Percentiles rank a stretch among this genome's conserved stretches.
These are phyloP conservation scores for Grifola frondosa DNA, from an alignment of 1,284 basidiomycete species.

Conservation along the genomic window DNA sequence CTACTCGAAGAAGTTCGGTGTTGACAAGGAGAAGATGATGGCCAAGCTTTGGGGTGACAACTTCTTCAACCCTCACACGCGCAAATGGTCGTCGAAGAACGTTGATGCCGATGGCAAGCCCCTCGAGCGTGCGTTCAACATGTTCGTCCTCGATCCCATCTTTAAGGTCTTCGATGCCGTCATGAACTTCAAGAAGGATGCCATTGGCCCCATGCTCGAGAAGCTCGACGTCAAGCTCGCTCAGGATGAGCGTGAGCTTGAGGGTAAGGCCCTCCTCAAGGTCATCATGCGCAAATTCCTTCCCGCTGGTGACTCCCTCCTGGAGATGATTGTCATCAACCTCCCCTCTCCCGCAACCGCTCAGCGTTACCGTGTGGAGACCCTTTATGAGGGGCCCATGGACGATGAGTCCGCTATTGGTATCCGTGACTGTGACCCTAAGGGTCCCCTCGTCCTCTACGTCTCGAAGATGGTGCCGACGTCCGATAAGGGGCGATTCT, in stretches of 20 bases:
- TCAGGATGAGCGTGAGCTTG: conserved; percentile 90
- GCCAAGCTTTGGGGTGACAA: conserved; percentile 99
- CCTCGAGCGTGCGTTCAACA: conserved; percentile 92
- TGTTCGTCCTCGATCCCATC: conserved; percentile 99
- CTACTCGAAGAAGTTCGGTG: conserved; percentile 99
- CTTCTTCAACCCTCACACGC: conserved; percentile 97
- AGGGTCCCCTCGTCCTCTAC: conserved; percentile 96
- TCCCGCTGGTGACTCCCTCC: conserved; percentile 95
- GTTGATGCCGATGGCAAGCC: conserved; percentile 82
- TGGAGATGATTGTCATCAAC: conserved; percentile 99
- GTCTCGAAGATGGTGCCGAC: conserved; percentile 99
- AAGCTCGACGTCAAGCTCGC: conserved; percentile 96
- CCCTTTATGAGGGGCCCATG: conserved; percentile 99
- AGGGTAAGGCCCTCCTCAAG: conserved; percentile 97
- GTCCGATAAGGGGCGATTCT: conserved; percentile 99
- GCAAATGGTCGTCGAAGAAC: conserved; percentile 92
- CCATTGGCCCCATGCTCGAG: conserved; percentile 83
- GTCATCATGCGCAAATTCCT: conserved; percentile 99
- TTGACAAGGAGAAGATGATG: conserved; percentile 99
- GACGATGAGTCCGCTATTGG: conserved; percentile 99
- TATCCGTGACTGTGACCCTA: conserved; percentile 98
- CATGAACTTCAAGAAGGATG: conserved; percentile 99
- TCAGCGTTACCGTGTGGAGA: conserved; percentile 99
- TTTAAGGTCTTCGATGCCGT: conserved; percentile 98
- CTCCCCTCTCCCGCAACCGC: conserved; percentile 96